Conservation (phyloP, 2,329 filamentous ascomycete species). For the Diaporthe nobilis region DNA sequence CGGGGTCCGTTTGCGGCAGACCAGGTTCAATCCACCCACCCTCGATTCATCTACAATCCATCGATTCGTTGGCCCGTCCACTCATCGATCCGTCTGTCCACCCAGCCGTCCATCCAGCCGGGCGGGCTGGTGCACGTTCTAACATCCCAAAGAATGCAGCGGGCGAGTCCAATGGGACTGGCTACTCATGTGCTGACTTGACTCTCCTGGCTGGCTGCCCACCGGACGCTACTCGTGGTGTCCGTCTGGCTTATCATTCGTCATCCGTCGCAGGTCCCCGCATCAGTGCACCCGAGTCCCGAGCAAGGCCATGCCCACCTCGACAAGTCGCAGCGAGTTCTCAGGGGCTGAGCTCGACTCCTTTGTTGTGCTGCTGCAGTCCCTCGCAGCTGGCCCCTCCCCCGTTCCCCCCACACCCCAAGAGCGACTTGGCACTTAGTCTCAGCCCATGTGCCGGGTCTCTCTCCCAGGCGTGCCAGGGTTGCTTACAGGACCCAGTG, state of each 20-base stretch:
- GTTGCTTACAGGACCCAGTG: constrained; percentile 30
- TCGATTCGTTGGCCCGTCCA: neutral
- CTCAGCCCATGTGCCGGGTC: constrained; percentile 28
- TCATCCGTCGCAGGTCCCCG: constrained; percentile 28
- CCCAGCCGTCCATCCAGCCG: constrained; percentile 5
- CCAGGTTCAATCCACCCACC: constrained; percentile 24
- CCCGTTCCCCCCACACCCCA: neutral
- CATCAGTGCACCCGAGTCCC: constrained; percentile 21
- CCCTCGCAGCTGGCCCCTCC: constrained; percentile 17
- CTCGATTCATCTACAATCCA: neutral
- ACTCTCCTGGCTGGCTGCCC: constrained; percentile 30
- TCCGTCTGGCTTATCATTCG: constrained; percentile 35
- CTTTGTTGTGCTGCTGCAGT: constrained; percentile 26
- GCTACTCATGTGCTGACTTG: constrained; percentile 22
- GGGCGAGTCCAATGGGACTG: neutral
- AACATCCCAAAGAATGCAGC: neutral
- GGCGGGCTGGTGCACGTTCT: constrained; percentile 18
- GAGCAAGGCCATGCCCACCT: constrained; percentile 16
- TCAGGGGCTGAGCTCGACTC: constrained; percentile 31
- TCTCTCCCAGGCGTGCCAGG: neutral
- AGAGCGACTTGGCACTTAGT: constrained; percentile 23
- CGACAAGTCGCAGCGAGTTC: neutral
- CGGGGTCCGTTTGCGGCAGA: constrained; percentile 26
- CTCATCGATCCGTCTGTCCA: neutral
- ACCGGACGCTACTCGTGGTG: constrained; percentile 32